Conservation (phyloP, 495 filamentous ascomycete species). For the Penicillium atrosanguineum region DNA sequence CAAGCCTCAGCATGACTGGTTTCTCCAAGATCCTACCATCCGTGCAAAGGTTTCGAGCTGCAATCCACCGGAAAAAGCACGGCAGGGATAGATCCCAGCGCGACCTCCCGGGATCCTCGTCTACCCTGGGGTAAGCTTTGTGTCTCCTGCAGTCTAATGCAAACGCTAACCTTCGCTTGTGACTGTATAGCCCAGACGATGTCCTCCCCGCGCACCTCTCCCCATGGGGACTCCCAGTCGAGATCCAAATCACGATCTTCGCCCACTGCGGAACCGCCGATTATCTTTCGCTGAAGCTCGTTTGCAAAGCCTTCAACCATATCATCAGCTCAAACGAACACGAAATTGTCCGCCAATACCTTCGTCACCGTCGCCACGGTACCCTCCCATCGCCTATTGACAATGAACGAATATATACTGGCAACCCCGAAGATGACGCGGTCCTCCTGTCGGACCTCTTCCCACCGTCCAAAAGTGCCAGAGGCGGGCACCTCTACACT, state of each 20-base stretch:
- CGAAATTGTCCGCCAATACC: conserved; percentile 40
- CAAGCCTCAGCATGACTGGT: conserved; percentile 36
- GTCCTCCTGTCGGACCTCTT: conserved; percentile 48
- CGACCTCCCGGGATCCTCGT: conserved; percentile 20
- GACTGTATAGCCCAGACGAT: conserved; percentile 10
- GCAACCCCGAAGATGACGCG: conserved; percentile 45
- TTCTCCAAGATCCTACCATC: conserved; percentile 33
- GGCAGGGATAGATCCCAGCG: conserved; percentile 21
- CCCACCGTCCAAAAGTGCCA: conserved; percentile 42
- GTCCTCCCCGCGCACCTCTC: conserved; percentile 23
- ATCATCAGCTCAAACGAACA: conserved; percentile 40
- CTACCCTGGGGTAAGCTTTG: conserved; percentile 15
- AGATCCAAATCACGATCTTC: conserved; percentile 47
- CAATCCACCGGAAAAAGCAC: conserved; percentile 33
- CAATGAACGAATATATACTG: conserved; percentile 39
- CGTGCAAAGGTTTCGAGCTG: conserved; percentile 36
- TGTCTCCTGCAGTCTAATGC: background rate
- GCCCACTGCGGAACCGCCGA: conserved; percentile 40
- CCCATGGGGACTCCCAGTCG: conserved; percentile 44
- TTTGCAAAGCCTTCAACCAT: conserved; percentile 39
- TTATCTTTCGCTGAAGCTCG: conserved; percentile 37
- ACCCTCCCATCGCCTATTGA: conserved; percentile 46
- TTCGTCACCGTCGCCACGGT: conserved; percentile 44
- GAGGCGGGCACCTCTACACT: conserved; percentile 45
- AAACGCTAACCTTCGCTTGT: background rate